Evolutionary conservation across 2,329 filamentous ascomycete species (phyloP), one percentile per base, ranked within the genome.

Genomic region (Neonectria punicea): DNA sequence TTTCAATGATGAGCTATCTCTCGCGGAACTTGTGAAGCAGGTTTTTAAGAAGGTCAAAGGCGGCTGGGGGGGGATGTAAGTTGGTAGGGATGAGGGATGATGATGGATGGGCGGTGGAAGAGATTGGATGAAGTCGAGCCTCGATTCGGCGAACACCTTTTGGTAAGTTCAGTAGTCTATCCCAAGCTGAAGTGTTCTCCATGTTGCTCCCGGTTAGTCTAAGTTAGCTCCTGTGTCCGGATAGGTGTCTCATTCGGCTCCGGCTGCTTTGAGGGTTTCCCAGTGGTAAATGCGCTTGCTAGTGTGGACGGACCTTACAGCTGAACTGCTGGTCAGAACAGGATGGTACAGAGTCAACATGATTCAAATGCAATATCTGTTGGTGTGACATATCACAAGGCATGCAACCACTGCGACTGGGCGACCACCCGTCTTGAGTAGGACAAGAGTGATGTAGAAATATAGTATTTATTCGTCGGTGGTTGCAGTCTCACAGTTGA

Each of bases 1-100:
- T 56, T 16, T 16, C 25, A 25, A 25, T 34, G 51, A 32, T 30
- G 16, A 46, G 44, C 67, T 60, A 62, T 68, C 58, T 59, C 58
- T 39, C 22, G 30, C 32, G 49, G 16, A 39, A 39, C 14, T 16
- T n/a, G 36, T 39, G 14, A 32, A 46, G 25, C 30, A 53, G 34
- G 22, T 43, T 32, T 22, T 46, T 22, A 11, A 14, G 16, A 30
- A 53, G 13, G 22, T 32, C n/a, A 30, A 34, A 18, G 32, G 47
- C n/a, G 47, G 22, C 32, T 13, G 53, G 14, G 54, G 53, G 14
- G 54, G 25, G 28, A 22, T 25, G 5, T 22, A 25, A 25, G 25
- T 25, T 25, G 10, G 43, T 14, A 46, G 5, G 43, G 46, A 49
- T 43, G n/a, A 43, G 2, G 39, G 39, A 41, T 41, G 39, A 41